phyloP scores from a whole-genome alignment of 805 yeast species.

The Myxozyma mucilagina region DNA sequence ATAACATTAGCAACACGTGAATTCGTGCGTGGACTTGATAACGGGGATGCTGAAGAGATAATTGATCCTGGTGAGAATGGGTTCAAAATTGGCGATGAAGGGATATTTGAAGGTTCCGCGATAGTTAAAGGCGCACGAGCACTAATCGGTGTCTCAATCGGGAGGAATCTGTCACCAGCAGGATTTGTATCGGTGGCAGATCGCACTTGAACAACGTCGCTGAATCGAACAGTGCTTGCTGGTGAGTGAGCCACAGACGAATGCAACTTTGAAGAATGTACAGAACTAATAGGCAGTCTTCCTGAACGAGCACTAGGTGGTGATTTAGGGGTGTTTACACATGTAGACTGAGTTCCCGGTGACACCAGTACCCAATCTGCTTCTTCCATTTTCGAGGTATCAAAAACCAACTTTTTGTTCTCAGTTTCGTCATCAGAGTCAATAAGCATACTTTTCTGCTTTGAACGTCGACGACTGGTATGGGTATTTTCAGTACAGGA shows the following conservation, averaged over 20 bases:
- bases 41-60: neutral
- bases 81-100: neutral
- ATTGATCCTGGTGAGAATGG: neutral
- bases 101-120: neutral
- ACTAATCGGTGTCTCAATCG: neutral
- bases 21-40: neutral
- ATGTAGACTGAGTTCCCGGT: slow-evolving; percentile 5
- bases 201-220: neutral
- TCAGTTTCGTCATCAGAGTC: neutral
- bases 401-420: neutral
- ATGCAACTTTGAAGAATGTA: neutral
- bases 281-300: neutral
- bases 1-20: neutral
- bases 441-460: neutral
- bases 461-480: neutral
- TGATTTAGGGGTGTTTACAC: neutral
- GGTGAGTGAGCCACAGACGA: neutral
- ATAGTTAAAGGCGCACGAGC: neutral
- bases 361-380: slow-evolving; percentile 2
- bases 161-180: neutral
- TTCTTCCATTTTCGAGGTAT: neutral
- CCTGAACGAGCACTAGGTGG: neutral
- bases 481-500: neutral
- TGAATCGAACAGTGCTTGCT: slow-evolving; percentile 3
- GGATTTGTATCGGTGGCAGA: neutral